Evolutionary conservation across 495 filamentous ascomycete genomes (phyloP), one percentile per base, ranked within the genome.

Genomic region (Penicillium manginii): DNA sequence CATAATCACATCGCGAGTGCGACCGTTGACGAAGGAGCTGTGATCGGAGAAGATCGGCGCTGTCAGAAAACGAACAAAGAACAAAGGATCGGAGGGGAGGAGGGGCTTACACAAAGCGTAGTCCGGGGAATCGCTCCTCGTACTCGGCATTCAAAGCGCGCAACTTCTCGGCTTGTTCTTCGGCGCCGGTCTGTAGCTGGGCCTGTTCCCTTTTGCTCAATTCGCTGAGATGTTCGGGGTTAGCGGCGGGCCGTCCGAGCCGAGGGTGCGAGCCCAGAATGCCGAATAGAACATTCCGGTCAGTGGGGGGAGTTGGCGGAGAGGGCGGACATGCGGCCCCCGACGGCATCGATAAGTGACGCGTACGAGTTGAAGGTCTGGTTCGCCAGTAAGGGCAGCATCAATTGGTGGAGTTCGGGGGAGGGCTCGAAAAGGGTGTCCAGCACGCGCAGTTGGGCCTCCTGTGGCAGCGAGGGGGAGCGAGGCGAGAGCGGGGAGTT

Each of bases 221-320:
- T 55, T 84, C 87, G 65, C 91, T 94, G 64, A 69, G 72, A 62
- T 74, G 68, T 31, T 90, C 87, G 14, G 87, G 84, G 62, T 88
- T 89, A 50, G 67, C 65, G 35, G 74, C 74, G 14, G 74, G 68
- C 65, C 84, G 89, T 29, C 94, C 94, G 56, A 98, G 78, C 3
- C 94, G 83, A 6, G 94, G 94, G 73, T 98, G 94, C 45, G 90
- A 87, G n/a, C 84, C 87, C 17, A 97, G 78, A 58, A 97, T 94
- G 21, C 79, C 80, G 37, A 90, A 77, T 15, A 92, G 77, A 64
- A 81, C 79, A 39, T 78, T 68, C 15, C 75, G 80, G 58, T 91
- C 84, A 7, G 54, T 63, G 18, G 72, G 61, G 61, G 69, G 80
- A 62, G 73, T 77, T 60, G 62, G 71, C 52, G 74, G 87, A 60